Evolutionary conservation across 257 asterid genomes (phyloP), one percentile per base, ranked within the genome.

Genomic region (Solanum verrucosum): DNA sequence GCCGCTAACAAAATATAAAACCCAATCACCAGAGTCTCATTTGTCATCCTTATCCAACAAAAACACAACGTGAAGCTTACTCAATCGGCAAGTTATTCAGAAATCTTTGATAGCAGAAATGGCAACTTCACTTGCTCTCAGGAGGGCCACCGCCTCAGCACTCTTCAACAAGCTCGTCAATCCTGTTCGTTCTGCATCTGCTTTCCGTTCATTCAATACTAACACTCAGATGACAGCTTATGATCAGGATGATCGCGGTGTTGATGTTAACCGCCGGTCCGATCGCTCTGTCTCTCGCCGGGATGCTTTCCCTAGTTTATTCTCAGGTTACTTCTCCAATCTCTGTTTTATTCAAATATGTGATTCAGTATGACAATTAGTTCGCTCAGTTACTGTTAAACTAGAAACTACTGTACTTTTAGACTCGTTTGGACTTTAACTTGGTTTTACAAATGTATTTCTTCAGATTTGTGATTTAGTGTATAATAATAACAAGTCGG

Each of bases 71-170:
- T 3, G 16, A 71, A 72, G 31, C 14, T 37, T 2, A 70, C 7
- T n/a, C 71, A 2, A n/a, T 85, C 23, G 20, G 38, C 37, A 29
- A 20, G 31, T 77, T 21, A 68, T 16, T 68, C 23, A 18, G 15
- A 56, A 18, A 33, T 72, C 44, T 44, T 42, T 31, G 27, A 10
- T 31, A n/a, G 16, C 8, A 25, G 75, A 2, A 14, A 92, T 92
- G 94, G 92, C 94, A 34, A 87, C 91, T 42, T 85, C 90, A 11
- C 14, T 90, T n/a, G 91, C 87, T 79, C 84, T 90, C 29, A 83
- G 89, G 46, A 88, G 92, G 40, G 93, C 90, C 3, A 49, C 88
- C 15, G 52, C 86, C 25, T 21, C 90, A 7, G n/a, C 91, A 5
- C 89, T 90, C 29, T 20, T 91, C 73, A 87, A 74, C 88, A 88